Evolutionary conservation across 2,329 filamentous ascomycete species (phyloP).

Genomic region (Colletotrichum sojae): DNA sequence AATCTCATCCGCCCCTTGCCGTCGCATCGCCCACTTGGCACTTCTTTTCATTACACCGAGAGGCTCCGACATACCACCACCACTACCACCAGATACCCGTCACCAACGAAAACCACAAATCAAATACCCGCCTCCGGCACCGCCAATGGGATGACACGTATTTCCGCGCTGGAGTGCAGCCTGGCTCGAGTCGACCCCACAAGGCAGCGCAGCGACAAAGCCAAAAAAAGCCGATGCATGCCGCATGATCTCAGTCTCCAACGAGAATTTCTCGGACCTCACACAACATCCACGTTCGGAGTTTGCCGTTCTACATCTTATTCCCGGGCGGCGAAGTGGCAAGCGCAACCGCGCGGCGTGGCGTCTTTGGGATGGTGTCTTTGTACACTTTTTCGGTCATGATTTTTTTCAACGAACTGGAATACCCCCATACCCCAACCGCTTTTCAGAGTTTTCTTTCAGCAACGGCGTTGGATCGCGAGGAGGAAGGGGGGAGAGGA

Average conservation of each 20-base stretch:
- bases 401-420: background rate
- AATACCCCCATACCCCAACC: constrained; percentile 32
- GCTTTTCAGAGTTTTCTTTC: background rate
- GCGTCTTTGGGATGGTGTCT: background rate
- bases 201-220: too few species aligned
- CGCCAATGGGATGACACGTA: constrained; percentile 2
- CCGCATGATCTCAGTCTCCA: background rate
- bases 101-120: constrained; percentile 17
- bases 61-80: constrained; percentile 20
- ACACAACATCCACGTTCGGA: background rate
- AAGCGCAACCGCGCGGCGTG: fast-evolving
- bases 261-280: constrained; percentile 19
- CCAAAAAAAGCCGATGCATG: constrained; percentile 30
- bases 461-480: constrained; percentile 21
- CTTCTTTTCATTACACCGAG: constrained; percentile 30
- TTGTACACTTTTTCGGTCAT: too few species aligned
- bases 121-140: background rate
- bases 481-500: background rate
- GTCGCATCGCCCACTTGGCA: background rate
- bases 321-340: background rate
- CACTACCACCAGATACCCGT: background rate
- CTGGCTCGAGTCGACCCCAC: constrained; percentile 8
- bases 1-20: background rate
- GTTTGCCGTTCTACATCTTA: too few species aligned
- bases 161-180: constrained; percentile 3